Percentiles rank a stretch among this genome's conserved stretches.
These are phyloP conservation scores for Adansonia madagascariensis DNA, from an alignment of 441 rosid genomes.

Conservation along the genomic window DNA sequence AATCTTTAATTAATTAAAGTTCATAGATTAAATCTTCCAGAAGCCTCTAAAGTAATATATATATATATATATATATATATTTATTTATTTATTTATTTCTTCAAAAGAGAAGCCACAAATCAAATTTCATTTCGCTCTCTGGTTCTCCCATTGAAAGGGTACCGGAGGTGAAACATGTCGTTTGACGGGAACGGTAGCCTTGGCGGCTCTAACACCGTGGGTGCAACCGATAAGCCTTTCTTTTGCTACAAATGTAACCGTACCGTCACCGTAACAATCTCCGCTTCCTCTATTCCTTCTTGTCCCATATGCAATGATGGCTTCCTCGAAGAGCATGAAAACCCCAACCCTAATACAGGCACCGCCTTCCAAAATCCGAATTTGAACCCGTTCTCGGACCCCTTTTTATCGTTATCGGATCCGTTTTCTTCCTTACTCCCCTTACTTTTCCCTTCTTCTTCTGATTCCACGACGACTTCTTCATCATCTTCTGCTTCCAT, in stretches of 20 bases:
- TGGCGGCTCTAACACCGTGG: conserved; percentile 23
- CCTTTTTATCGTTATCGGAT: conserved; percentile 29
- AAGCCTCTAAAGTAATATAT: no score
- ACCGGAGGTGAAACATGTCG: conserved; percentile 36
- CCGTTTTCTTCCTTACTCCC: conserved; percentile 23
- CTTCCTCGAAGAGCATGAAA: conserved; percentile 68
- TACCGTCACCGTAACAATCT: conserved; percentile 47
- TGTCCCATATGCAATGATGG: conserved; percentile 70
- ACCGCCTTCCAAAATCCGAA: conserved; percentile 23
- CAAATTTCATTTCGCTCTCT: neutral
- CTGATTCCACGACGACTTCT: conserved; percentile 27
- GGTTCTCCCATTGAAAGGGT: neutral
- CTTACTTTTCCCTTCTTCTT: conserved; percentile 29
- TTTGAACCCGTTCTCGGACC: conserved; percentile 22
- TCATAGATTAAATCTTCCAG: no score
- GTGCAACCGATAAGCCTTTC: conserved; percentile 36
- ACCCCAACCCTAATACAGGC: conserved; percentile 42
- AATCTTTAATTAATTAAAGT: no score
- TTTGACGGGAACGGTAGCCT: conserved; percentile 37
- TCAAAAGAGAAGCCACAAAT: neutral
- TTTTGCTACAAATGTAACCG: conserved; percentile 68
- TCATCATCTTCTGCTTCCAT: conserved; percentile 25
- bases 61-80: no score
- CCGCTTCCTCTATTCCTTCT: conserved; percentile 55
- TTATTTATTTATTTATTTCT: neutral